A percentile compares a stretch with the other conserved stretches of the same genome.
Conservation (phyloP, 75 land plant genomes). For the Picea glauca region DNA sequence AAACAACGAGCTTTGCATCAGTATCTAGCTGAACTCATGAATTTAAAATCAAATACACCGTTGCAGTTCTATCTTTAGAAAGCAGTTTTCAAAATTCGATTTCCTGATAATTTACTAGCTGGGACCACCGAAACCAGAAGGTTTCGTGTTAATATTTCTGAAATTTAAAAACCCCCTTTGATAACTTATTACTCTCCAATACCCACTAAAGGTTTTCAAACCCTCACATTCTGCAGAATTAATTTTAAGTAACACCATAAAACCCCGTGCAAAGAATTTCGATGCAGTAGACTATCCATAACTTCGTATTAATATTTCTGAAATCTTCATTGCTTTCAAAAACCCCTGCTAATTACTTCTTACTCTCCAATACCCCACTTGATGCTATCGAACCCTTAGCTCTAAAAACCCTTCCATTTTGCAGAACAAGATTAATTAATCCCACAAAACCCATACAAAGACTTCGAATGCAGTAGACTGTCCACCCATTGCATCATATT, state of each 20-base stretch:
- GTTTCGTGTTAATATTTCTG: no score
- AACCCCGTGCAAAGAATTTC: no score
- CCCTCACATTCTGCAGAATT: not conserved
- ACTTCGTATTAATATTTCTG: not conserved
- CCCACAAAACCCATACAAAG: not conserved
- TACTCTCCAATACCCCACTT: not conserved
- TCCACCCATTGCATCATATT: not conserved
- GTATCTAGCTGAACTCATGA: not conserved
- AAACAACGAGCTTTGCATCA: not conserved
- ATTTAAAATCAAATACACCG: not conserved
- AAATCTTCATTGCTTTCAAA: not conserved
- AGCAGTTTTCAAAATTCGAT: no score
- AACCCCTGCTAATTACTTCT: not conserved
- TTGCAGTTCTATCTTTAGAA: no score
- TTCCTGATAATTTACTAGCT: no score
- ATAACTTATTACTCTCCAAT: not conserved
- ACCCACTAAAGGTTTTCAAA: not conserved
- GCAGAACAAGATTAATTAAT: not conserved
- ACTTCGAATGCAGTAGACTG: not conserved
- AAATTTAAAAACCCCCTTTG: not conserved
- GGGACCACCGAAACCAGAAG: no score
- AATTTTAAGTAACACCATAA: no score
- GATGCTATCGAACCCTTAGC: not conserved
- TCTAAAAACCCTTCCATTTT: not conserved
- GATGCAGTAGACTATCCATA: no score